phyloP scores from a whole-genome alignment of 2,329 filamentous ascomycete genomes.

The Lachnellula cervina region DNA sequence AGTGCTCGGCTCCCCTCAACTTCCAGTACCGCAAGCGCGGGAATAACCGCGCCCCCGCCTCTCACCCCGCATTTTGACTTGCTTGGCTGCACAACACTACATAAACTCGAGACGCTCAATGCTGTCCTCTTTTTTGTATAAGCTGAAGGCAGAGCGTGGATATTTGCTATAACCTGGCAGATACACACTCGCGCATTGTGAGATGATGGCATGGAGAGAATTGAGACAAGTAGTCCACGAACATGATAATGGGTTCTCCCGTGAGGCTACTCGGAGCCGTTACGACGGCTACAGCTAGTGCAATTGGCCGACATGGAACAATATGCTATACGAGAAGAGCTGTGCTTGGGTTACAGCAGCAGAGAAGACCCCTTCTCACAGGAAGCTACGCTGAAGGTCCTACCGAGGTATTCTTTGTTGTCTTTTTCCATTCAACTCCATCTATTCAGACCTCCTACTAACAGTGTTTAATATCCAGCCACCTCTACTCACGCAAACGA shows the following conservation, averaged over 20 bases:
- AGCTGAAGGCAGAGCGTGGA: no score
- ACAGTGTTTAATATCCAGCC: constrained; percentile 44
- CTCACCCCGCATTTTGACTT: constrained; percentile 1
- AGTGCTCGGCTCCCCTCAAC: no score
- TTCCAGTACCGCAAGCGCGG: neutral
- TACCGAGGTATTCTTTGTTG: constrained; percentile 25
- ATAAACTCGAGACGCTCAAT: neutral
- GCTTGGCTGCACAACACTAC: neutral
- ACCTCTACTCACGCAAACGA: constrained; percentile 60
- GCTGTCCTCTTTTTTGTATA: no score
- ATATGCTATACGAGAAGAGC: no score
- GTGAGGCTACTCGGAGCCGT: no score
- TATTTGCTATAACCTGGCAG: no score
- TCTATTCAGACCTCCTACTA: constrained; percentile 3
- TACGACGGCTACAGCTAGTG: no score
- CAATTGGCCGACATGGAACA: no score
- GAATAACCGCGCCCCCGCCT: neutral
- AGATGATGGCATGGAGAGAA: no score
- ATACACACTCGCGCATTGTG: no score
- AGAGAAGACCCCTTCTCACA: constrained; percentile 19
- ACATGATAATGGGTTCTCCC: no score
- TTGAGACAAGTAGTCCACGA: no score
- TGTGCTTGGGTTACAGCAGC: neutral
- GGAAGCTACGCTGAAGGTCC: constrained; percentile 33
- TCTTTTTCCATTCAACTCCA: constrained; percentile 5